Percentiles rank a stretch among this genome's conserved stretches.
Conservation (phyloP, 257 asterid genomes). For the Nicotiana otophora region DNA sequence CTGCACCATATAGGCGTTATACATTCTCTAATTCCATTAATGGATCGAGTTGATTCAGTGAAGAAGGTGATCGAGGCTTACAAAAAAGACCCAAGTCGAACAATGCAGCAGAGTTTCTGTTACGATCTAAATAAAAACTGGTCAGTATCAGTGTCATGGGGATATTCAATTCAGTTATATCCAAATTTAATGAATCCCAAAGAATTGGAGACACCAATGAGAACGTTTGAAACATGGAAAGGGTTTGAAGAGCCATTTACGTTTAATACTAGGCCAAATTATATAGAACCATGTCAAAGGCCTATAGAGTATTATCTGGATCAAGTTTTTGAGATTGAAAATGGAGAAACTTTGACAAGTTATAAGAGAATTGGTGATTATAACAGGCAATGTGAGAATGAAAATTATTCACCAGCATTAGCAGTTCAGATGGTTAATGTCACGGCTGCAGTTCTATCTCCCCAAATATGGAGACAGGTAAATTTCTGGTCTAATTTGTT, state of each 20-base stretch:
- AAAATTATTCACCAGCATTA: conserved; percentile 29
- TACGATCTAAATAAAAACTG: conserved; percentile 50
- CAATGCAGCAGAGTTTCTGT: conserved; percentile 59
- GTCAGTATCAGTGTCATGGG: conserved; percentile 74
- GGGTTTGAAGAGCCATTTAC: conserved; percentile 58
- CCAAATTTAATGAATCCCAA: conserved; percentile 33
- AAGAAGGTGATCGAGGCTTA: conserved; percentile 42
- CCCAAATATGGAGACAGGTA: conserved; percentile 58
- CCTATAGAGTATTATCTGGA: conserved; percentile 45
- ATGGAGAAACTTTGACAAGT: conserved; percentile 30
- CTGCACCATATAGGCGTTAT: conserved; percentile 73
- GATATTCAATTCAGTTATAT: conserved; percentile 60
- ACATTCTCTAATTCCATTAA: conserved; percentile 44
- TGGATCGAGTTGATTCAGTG: conserved; percentile 40
- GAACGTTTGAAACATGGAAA: conserved; percentile 67
- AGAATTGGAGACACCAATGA: conserved; percentile 57
- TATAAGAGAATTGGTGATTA: conserved; percentile 29
- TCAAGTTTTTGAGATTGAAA: conserved; percentile 19
- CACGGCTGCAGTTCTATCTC: conserved; percentile 38
- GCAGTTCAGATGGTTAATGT: conserved; percentile 40
- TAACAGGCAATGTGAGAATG: conserved; percentile 22
- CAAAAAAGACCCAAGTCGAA: conserved; percentile 49
- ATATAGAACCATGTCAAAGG: conserved; percentile 44
- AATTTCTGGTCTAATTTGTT: not conserved
- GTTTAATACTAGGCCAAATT: conserved; percentile 45